Percentiles rank a stretch among this genome's conserved stretches.
Conservation (phyloP, 2,329 filamentous ascomycete genomes). For the Colletotrichum nymphaeae region DNA sequence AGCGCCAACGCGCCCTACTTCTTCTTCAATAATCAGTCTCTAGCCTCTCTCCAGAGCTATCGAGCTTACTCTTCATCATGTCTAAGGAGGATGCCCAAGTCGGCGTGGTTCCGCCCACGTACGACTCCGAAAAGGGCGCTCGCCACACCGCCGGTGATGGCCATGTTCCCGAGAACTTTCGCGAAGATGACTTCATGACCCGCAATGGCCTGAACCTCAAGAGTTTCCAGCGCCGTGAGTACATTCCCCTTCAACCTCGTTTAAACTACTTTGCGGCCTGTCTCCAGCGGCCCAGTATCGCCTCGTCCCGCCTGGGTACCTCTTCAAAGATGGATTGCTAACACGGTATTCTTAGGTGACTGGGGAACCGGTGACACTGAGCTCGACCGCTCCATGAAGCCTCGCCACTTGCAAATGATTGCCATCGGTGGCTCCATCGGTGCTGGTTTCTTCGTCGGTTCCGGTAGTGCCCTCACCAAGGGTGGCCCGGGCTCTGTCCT, state of each 20-base stretch:
- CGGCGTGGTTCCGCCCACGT: conserved; percentile 32
- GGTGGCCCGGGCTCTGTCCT: conserved; percentile 60
- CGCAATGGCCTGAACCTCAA: conserved; percentile 51
- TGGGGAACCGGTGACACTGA: conserved; percentile 40
- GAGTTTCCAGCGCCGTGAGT: conserved; percentile 51
- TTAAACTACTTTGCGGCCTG: background rate
- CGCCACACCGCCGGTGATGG: conserved; percentile 18
- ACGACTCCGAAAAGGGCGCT: conserved; percentile 38
- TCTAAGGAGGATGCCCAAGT: conserved; percentile 30
- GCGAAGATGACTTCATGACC: conserved; percentile 48
- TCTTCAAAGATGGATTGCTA: background rate
- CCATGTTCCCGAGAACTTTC: conserved; percentile 36
- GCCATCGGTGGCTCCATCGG: conserved; percentile 71
- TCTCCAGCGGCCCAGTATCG: no score
- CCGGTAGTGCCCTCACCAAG: conserved; percentile 62
- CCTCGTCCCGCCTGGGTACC: background rate
- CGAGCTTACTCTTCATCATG: conserved; percentile 18
- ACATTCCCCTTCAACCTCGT: background rate
- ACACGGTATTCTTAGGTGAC: conserved; percentile 16
- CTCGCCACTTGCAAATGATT: conserved; percentile 72
- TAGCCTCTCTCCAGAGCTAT: background rate
- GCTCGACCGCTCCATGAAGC: conserved; percentile 62
- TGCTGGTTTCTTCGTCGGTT: conserved; percentile 73
- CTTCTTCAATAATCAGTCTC: background rate
- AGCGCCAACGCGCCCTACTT: conserved; percentile 16